Percentiles rank a stretch among this genome's conserved stretches.
These are phyloP conservation scores for Toxoplasma gondii DNA, from an alignment of 169 alveolate genomes.

Conservation along the genomic window DNA sequence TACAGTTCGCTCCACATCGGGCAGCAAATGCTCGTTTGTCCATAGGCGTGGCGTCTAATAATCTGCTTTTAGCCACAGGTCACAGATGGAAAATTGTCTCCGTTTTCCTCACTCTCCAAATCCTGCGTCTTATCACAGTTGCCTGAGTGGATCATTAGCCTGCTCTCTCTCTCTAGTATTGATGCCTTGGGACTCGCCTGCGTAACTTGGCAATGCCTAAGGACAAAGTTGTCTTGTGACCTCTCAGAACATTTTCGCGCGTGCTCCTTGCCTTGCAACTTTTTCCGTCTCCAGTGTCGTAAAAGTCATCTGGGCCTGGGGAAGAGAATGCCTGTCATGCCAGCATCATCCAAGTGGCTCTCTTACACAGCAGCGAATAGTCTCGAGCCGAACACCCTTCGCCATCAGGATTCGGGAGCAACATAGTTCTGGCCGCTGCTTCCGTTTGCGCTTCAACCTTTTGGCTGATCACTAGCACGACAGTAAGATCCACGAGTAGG, in stretches of 20 bases:
- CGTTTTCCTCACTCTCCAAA: not conserved
- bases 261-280: constrained; percentile 5
- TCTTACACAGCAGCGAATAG: constrained; percentile 15
- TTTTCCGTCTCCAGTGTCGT: constrained; percentile 37
- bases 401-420: constrained; percentile 33
- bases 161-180: not conserved
- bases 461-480: not conserved
- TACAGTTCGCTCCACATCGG: constrained; percentile 13
- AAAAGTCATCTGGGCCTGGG: constrained; percentile 29
- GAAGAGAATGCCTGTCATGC: not conserved
- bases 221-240: not conserved
- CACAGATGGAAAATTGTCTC: not conserved
- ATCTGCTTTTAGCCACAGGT: not conserved
- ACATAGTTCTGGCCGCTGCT: not conserved
- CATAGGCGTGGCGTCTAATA: not conserved
- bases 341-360: not conserved
- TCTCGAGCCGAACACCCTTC: constrained; percentile 32
- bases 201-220: not conserved
- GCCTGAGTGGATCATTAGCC: not conserved
- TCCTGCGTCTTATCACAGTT: constrained; percentile 27
- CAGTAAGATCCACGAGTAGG: not conserved
- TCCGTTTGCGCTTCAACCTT: constrained; percentile 2
- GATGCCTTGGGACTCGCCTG: not conserved
- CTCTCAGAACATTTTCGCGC: not conserved
- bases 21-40: constrained; percentile 6